A percentile compares a stretch with the other conserved stretches of the same genome.
These are phyloP conservation scores for Sutorius eximius DNA, from an alignment of 1,284 basidiomycete species.

Conservation along the genomic window DNA sequence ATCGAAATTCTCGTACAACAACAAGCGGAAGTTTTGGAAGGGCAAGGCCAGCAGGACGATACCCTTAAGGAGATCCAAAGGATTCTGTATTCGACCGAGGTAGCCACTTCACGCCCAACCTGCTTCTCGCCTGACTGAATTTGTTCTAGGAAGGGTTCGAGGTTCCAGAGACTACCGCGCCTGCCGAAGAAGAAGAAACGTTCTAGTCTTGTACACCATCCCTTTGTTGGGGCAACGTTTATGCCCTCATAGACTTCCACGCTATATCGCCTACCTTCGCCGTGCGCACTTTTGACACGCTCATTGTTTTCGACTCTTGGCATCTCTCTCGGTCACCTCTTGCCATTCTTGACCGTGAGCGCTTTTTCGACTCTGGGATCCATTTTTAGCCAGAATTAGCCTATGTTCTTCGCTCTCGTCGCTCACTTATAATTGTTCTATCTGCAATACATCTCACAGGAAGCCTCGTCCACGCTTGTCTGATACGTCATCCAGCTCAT, in stretches of 20 bases:
- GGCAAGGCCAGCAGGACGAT: conserved; percentile 61
- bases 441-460: conserved; percentile 34
- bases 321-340: conserved; percentile 9
- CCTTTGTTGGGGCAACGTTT: conserved; percentile 4
- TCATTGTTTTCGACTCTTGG: conserved; percentile 16
- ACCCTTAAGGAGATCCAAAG: conserved; percentile 86
- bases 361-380: conserved; percentile 1
- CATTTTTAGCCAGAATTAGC: conserved; percentile 15
- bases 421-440: conserved; percentile 25
- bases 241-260: conserved; percentile 4
- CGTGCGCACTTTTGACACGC: conserved; percentile 14
- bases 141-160: conserved; percentile 65
- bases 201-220: conserved; percentile 36
- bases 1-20: conserved; percentile 92
- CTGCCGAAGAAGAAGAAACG: conserved; percentile 60
- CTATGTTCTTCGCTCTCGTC: conserved; percentile 21
- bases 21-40: conserved; percentile 63
- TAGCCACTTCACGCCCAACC: conserved; percentile 35
- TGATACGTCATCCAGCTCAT: conserved; percentile 2
- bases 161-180: conserved; percentile 53
- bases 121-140: conserved; percentile 10
- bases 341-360: conserved; percentile 8
- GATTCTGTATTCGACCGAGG: conserved; percentile 95
- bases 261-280: conserved; percentile 4
- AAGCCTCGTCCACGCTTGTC: background rate